Conservation (phyloP, 345 rosid genomes). For the Hibiscus tridactylites region DNA sequence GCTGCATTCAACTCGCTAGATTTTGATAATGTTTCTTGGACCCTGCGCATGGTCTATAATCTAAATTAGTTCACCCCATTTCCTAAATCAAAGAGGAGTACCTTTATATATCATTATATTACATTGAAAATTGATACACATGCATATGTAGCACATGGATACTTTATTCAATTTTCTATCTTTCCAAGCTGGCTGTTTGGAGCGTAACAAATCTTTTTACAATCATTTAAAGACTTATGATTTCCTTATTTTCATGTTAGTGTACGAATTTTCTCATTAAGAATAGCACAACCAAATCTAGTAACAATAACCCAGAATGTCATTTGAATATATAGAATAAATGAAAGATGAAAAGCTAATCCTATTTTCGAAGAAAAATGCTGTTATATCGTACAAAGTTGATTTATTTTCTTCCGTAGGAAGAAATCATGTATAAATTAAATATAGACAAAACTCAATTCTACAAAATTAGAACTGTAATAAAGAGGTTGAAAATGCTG, state of each 20-base stretch:
- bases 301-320: not conserved
- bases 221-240: not conserved
- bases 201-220: not conserved
- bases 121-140: not conserved
- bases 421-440: not conserved
- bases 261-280: not conserved
- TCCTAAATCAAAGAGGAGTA: slow-evolving; percentile 15
- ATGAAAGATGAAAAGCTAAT: not conserved
- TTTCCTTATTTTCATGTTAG: not conserved
- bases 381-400: not conserved
- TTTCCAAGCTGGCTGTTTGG: not conserved
- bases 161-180: not conserved
- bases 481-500: not conserved
- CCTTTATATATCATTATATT: not conserved
- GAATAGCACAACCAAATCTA: not conserved
- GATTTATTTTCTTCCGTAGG: not conserved
- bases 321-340: not conserved
- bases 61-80: slow-evolving; percentile 24
- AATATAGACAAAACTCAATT: not conserved
- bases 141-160: not conserved
- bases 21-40: slow-evolving; percentile 46
- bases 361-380: not conserved
- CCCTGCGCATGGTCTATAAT: slow-evolving; percentile 83
- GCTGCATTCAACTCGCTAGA: slow-evolving; percentile 24
- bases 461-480: not conserved